Conservation (phyloP, 805 yeast species). For the Candida suzukii region DNA sequence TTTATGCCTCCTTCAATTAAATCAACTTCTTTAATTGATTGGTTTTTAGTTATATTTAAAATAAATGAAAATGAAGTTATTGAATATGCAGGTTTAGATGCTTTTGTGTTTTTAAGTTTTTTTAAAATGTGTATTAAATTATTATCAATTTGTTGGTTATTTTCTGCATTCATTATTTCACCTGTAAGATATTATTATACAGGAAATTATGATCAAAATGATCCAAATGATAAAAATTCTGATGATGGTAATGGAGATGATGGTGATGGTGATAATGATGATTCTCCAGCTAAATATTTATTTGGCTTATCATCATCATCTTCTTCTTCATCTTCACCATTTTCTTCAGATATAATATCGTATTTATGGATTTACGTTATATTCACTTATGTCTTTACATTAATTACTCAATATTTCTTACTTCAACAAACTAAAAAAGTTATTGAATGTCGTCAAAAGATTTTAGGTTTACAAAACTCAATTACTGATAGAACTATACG, state of each 20-base stretch:
- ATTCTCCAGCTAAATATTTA: neutral
- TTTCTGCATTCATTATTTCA: constrained; percentile 70
- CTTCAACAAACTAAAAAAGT: constrained; percentile 67
- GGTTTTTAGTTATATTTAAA: constrained; percentile 63
- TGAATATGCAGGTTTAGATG: constrained; percentile 90
- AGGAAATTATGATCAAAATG: constrained; percentile 66
- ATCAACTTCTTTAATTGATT: constrained; percentile 56
- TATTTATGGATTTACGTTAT: constrained; percentile 83
- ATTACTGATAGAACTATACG: constrained; percentile 88
- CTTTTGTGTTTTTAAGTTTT: constrained; percentile 84
- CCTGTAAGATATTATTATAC: constrained; percentile 82
- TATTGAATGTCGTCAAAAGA: constrained; percentile 69
- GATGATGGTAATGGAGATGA: constrained; percentile 20
- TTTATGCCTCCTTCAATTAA: constrained; percentile 55
- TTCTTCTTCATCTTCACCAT: neutral
- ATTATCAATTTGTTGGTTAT: constrained; percentile 53
- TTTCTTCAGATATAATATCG: constrained; percentile 35
- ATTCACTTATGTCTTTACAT: constrained; percentile 82
- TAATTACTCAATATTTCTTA: constrained; percentile 50
- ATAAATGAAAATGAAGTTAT: constrained; percentile 72
- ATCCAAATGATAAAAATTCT: constrained; percentile 24
- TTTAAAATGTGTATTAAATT: constrained; percentile 82
- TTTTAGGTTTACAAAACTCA: constrained; percentile 80
- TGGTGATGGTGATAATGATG: constrained; percentile 3
- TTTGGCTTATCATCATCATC: neutral